A percentile compares a stretch with the other conserved stretches of the same genome.
These are phyloP conservation scores for Ogataea trehalophila DNA, from an alignment of 805 yeast species.

Conservation along the genomic window DNA sequence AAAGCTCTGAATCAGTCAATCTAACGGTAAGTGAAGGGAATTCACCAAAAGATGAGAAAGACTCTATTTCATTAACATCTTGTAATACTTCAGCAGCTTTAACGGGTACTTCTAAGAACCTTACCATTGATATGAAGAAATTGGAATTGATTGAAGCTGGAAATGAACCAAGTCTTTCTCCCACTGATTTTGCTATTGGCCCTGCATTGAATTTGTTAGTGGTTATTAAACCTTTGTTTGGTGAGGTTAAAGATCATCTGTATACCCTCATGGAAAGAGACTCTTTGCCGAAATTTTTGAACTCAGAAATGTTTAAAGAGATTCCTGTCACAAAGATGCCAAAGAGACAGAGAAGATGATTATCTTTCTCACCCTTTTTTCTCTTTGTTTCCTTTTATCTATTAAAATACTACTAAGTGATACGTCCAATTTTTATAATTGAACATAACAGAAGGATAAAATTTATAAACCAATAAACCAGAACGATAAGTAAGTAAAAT, in stretches of 20 bases:
- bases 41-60: neutral
- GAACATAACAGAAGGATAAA: neutral
- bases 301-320: constrained; percentile 35
- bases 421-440: neutral
- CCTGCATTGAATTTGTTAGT: constrained; percentile 34
- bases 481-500: neutral
- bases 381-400: neutral
- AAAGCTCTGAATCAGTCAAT: no score
- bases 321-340: constrained; percentile 15
- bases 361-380: neutral
- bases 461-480: neutral
- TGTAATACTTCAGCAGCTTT: neutral
- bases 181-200: constrained; percentile 30
- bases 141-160: neutral
- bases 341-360: neutral
- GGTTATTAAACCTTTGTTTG: constrained; percentile 39
- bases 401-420: neutral
- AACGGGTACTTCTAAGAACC: neutral
- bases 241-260: constrained; percentile 45
- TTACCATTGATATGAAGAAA: constrained; percentile 4
- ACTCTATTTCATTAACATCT: neutral
- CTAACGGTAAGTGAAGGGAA: neutral
- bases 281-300: constrained; percentile 65
- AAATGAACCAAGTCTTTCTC: constrained; percentile 20
- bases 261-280: constrained; percentile 64